phyloP scores from a whole-genome alignment of 352 stramenopile species.

The Plasmopara halstedii region DNA sequence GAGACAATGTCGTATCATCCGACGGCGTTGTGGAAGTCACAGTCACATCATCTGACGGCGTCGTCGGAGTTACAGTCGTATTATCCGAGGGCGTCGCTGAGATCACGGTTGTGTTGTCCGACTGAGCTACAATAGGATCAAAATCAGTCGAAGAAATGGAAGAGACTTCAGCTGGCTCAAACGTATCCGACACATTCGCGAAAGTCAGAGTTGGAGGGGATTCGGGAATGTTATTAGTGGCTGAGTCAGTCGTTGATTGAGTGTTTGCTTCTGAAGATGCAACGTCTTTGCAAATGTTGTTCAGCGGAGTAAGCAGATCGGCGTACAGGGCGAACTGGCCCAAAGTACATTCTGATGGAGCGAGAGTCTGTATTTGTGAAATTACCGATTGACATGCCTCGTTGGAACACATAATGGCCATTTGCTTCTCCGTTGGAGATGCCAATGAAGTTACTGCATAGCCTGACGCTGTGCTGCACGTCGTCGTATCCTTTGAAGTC shows the following conservation, averaged over 20 bases:
- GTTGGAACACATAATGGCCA: conserved; percentile 26
- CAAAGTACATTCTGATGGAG: conserved; percentile 23
- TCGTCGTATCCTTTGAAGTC: conserved; percentile 12
- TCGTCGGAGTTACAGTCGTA: conserved; percentile 1
- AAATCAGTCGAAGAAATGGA: background rate
- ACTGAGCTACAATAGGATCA: no score
- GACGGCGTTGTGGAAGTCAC: conserved; percentile 1
- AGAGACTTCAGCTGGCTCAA: no score
- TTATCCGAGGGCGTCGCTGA: background rate
- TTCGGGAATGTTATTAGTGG: background rate
- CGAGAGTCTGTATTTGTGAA: conserved; percentile 14
- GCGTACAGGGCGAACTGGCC: conserved; percentile 25
- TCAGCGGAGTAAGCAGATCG: conserved; percentile 24
- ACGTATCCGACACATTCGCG: conserved; percentile 1
- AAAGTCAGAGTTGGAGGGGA: conserved; percentile 4
- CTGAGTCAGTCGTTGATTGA: background rate
- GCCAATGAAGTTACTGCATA: conserved; percentile 27
- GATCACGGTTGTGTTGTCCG: conserved; percentile 3
- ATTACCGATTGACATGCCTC: conserved; percentile 24
- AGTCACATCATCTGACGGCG: conserved; percentile 7
- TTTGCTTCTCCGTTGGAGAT: conserved; percentile 18
- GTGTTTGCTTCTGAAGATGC: background rate
- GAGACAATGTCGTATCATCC: background rate
- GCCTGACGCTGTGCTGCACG: conserved; percentile 20
- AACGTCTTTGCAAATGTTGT: conserved; percentile 11